These are phyloP conservation scores for Alternaria consortialis DNA, from an alignment of 2,329 filamentous ascomycete species.

Conservation along the genomic window DNA sequence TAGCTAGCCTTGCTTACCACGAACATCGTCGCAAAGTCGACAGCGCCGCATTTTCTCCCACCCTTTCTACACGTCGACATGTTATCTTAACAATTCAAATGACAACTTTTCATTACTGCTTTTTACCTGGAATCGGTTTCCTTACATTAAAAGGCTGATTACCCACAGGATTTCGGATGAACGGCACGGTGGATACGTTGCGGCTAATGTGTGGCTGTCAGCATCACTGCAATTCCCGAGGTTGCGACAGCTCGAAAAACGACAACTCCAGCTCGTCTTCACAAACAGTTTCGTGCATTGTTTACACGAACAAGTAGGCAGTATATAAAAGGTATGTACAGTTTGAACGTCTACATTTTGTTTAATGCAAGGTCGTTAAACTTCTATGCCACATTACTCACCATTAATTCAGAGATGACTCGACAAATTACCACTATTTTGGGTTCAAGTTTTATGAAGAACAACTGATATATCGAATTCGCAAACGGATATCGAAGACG, in stretches of 20 bases:
- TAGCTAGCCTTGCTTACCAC: neutral
- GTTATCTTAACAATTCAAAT: neutral
- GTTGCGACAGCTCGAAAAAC: neutral
- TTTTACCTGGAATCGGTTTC: neutral
- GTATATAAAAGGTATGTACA: neutral
- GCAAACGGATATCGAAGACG: neutral
- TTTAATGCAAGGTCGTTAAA: neutral
- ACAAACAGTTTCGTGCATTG: neutral
- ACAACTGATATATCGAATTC: neutral
- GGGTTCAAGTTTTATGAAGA: neutral
- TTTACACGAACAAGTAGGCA: neutral
- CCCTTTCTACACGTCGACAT: neutral
- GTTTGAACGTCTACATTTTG: neutral
- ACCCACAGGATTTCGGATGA: neutral
- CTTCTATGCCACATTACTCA: neutral
- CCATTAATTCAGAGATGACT: neutral
- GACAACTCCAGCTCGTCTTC: neutral
- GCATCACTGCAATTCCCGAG: slow-evolving; percentile 1
- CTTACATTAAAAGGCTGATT: neutral
- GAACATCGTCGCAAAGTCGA: neutral
- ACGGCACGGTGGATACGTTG: neutral
- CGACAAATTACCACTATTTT: neutral
- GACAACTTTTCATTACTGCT: too few species aligned
- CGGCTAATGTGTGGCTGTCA: neutral
- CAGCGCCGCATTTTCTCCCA: neutral